Evolutionary conservation across 176 grass and related monocot species (phyloP), one percentile per base, ranked within the genome.

Genomic region (Rhynchospora pubera): DNA sequence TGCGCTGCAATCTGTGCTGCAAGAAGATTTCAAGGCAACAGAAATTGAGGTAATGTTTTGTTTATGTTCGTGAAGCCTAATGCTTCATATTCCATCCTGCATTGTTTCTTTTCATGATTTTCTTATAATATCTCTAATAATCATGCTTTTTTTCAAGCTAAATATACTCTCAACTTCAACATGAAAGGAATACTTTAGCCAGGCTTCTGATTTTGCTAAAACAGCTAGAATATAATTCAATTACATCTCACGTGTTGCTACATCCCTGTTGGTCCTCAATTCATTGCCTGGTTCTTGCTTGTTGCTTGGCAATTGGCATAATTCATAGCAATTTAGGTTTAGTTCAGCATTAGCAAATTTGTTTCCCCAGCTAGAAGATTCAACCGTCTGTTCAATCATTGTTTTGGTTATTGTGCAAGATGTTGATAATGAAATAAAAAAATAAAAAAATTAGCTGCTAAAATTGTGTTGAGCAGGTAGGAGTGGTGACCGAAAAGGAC

Each of bases 21-120:
- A 97, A 86, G 93, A 97, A 65, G 93, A 97, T 93, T 97, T 93
- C 81, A 97, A 97, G 85, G 93, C 91, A 55, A 97, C 91, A 7
- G 93, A 97, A 86, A 97, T 97, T 5, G 91, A 97, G 87, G 91
- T 91, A 88, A 56, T 58, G 30, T 4, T 76, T n/a, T 43, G 19
- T 45, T 83, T 89, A 45, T 28, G 7, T 45, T 9, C 18, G 11
- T 56, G 23, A 56, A 53, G 12, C 22, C 22, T 52, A 15, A 76
- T 28, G 70, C 22, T 7, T 21, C 66, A 70, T 70, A 70, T 46
- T 9, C 15, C 2, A 4, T 45, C 15, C 18, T 76, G 48, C 47
- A 18, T 73, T 73, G 46, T 76, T 30, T 18, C 2, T 11, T 73
- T 51, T 75, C 4, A 76, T 76, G 47, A 28, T 26, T 51, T 76